Conservation (phyloP, 441 rosid genomes). For the Daphne laureola region DNA sequence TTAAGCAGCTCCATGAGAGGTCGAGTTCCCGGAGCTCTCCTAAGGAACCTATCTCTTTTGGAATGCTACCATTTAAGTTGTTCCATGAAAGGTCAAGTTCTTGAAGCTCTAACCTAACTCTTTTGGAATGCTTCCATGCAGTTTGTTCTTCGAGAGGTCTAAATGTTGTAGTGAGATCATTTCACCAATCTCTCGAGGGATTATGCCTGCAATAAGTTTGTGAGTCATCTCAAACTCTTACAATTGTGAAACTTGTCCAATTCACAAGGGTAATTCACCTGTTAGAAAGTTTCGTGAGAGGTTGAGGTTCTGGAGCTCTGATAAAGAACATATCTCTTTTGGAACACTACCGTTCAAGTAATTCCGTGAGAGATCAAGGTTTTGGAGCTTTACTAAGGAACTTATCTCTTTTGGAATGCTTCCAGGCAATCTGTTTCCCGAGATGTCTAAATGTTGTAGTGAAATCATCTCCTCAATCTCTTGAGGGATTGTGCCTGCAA, state of each 20-base stretch:
- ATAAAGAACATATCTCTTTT: background rate
- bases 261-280: too few relatives aligned
- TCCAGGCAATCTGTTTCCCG: background rate
- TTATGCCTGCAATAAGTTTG: slow-evolving; percentile 53
- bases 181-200: slow-evolving; percentile 54
- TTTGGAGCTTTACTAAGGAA: too few relatives aligned
- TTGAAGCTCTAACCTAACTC: too few relatives aligned
- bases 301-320: too few relatives aligned
- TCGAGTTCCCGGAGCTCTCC: too few relatives aligned
- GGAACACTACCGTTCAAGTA: background rate
- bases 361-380: background rate
- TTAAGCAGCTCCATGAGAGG: too few relatives aligned
- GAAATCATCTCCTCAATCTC: background rate
- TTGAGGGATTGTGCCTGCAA: slow-evolving; percentile 4
- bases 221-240: slow-evolving; percentile 55
- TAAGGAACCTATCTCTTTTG: too few relatives aligned
- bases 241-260: slow-evolving; percentile 36
- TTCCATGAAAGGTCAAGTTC: too few relatives aligned
- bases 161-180: too few relatives aligned
- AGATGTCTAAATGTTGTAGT: accelerated
- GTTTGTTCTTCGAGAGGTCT: background rate
- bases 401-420: background rate
- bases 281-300: too few relatives aligned
- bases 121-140: background rate
- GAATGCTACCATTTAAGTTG: too few relatives aligned